Percentiles rank a stretch among this genome's conserved stretches.
These are phyloP conservation scores for Immersiporthe knoxdaviesiana DNA, from an alignment of 2,329 filamentous ascomycete genomes.

Conservation along the genomic window DNA sequence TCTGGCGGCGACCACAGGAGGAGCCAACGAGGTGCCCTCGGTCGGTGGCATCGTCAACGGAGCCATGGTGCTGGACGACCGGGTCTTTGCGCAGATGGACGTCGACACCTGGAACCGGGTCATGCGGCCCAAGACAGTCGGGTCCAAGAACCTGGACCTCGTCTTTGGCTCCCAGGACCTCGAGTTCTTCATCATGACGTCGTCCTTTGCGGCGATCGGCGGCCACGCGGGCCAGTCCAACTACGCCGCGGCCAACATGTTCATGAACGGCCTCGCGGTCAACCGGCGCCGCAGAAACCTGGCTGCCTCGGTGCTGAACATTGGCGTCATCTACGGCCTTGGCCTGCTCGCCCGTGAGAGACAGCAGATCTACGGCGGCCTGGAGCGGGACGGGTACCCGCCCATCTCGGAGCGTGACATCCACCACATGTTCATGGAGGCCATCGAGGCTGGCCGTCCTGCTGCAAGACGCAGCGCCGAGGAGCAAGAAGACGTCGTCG, in stretches of 20 bases:
- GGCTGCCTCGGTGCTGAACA: constrained; percentile 46
- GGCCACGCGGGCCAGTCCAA: constrained; percentile 50
- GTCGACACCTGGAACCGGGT: constrained; percentile 43
- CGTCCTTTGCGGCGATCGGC: constrained; percentile 48
- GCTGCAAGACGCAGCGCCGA: not conserved
- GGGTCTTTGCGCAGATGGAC: constrained; percentile 47
- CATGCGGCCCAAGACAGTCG: constrained; percentile 45
- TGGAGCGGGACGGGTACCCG: constrained; percentile 49
- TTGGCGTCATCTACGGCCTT: constrained; percentile 50
- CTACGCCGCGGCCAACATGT: constrained; percentile 52
- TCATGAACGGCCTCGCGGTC: constrained; percentile 49
- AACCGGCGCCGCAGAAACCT: constrained; percentile 41
- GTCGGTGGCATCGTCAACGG: constrained; percentile 48
- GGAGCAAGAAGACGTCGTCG: constrained; percentile 35
- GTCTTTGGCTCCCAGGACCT: constrained; percentile 40
- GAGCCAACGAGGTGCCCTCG: constrained; percentile 33
- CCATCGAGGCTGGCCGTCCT: constrained; percentile 48
- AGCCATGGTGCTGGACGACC: constrained; percentile 50
- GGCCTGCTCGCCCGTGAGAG: constrained; percentile 48
- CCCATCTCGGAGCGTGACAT: constrained; percentile 55
- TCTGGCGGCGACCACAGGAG: not conserved
- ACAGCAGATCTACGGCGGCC: constrained; percentile 43
- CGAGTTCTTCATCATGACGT: constrained; percentile 53
- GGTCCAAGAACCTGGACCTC: constrained; percentile 44
- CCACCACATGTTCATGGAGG: constrained; percentile 56